Evolutionary conservation across 257 asterid genomes (phyloP).

Genomic region (Plantago major): DNA sequence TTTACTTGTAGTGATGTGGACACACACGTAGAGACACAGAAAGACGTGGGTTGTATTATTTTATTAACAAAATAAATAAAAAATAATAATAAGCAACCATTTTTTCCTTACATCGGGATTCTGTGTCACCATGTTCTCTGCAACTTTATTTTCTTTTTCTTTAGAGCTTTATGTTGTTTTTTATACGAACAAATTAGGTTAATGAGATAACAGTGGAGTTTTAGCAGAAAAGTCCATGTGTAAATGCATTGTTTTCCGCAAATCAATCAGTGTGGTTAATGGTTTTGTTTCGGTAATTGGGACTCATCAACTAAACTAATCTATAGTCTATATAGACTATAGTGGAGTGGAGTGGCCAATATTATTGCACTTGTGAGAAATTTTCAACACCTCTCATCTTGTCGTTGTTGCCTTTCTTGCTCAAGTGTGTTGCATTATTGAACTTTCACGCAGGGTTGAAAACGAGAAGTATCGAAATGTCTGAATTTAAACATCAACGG

Average conservation of each 20-base stretch:
- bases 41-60: too few relatives aligned
- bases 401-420: too few relatives aligned
- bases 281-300: constrained; percentile 50
- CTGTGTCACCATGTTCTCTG: constrained; percentile 49
- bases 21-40: background rate
- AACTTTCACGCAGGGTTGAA: too few relatives aligned
- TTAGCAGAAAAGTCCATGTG: constrained; percentile 51
- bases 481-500: too few relatives aligned
- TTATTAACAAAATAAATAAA: constrained; percentile 1
- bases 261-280: constrained; percentile 35
- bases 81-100: constrained; percentile 13
- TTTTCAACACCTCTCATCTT: background rate
- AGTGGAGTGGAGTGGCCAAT: constrained; percentile 2
- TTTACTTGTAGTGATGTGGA: constrained; percentile 11
- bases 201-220: too few relatives aligned
- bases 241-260: constrained; percentile 73
- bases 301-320: constrained; percentile 10
- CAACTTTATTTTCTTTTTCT: background rate
- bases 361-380: background rate
- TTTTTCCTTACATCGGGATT: constrained; percentile 61
- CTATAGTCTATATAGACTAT: too few relatives aligned
- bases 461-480: too few relatives aligned
- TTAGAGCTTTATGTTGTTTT: background rate
- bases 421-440: too few relatives aligned
- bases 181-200: background rate